These are phyloP conservation scores for Blastobotrys chiropterorum DNA, from an alignment of 805 yeast genomes.

Conservation along the genomic window DNA sequence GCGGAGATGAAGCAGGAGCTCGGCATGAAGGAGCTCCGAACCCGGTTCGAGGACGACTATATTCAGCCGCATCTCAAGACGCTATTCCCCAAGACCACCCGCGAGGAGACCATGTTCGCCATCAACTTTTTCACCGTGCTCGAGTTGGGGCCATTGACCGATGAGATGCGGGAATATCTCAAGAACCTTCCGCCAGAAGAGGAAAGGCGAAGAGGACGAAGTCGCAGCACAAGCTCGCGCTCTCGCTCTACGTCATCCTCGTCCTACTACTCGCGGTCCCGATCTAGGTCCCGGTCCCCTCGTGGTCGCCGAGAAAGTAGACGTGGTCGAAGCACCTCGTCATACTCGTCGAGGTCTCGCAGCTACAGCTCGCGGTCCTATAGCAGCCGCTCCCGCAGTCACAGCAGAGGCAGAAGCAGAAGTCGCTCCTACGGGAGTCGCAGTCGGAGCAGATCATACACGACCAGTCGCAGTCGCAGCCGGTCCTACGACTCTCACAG, in stretches of 20 bases:
- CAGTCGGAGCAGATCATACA: too few species aligned
- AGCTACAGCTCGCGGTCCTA: background rate
- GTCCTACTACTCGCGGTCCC: slow-evolving; percentile 5
- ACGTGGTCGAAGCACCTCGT: slow-evolving; percentile 12
- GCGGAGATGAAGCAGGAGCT: slow-evolving; percentile 73
- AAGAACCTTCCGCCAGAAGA: slow-evolving; percentile 22
- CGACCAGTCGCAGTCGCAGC: slow-evolving; percentile 2
- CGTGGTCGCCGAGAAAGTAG: slow-evolving; percentile 13
- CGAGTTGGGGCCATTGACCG: slow-evolving; percentile 79
- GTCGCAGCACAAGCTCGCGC: background rate
- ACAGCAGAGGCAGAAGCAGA: background rate
- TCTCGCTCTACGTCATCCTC: slow-evolving; percentile 9
- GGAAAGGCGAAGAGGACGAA: slow-evolving; percentile 12
- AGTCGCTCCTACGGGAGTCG: slow-evolving; percentile 24
- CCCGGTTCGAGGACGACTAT: slow-evolving; percentile 47
- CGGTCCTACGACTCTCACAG: background rate
- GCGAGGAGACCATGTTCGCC: slow-evolving; percentile 48
- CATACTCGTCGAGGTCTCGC: background rate
- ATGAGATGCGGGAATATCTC: slow-evolving; percentile 59
- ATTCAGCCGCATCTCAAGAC: slow-evolving; percentile 46
- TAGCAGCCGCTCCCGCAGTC: background rate
- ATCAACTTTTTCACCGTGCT: slow-evolving; percentile 92
- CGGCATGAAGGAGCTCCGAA: slow-evolving; percentile 49
- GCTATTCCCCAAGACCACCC: slow-evolving; percentile 52
- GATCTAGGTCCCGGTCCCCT: slow-evolving; percentile 17